Evolutionary conservation across 1,284 basidiomycete species (phyloP), one percentile per base, ranked within the genome.

Genomic region (Leccinum solheimii): DNA sequence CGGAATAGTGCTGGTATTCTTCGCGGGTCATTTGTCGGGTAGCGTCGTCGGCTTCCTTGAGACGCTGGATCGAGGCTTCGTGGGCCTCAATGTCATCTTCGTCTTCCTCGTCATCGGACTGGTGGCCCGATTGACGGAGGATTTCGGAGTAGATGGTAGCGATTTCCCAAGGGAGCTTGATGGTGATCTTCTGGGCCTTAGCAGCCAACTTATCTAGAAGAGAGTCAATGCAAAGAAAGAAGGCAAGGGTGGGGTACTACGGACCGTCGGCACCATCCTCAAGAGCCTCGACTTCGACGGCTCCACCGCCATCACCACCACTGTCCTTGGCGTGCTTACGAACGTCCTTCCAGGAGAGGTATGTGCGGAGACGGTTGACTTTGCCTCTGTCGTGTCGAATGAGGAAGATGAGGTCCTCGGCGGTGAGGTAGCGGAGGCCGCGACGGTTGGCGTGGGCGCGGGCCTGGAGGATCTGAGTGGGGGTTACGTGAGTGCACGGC

Each of bases 341-440:
- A 7, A 98, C 96, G 67, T 98, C 97, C 72, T 97, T 98, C 96
- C 97, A 99, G 0, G 92, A 93, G n/a, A 99, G 83, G 72, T 98
- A 98, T 10, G 94, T 97, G 27, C 94, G 79, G 19, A 98, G 80
- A 26, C 97, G 83, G 75, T 98, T 97, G 62, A 98, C 94, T 76
- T 98, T 97, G 21, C 91, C 93, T 64, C 94, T 82, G 76, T 98
- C 97, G 70, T 97, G 92, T 9, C 97, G 88, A 71, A 98, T 96
- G 67, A 98, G 86, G 69, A 98, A 98, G 68, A 99, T 95, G 61
- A 98, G 86, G 76, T 99, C 97, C 75, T 98, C 96, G 1, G 95
- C 89, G 0, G 92, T 88, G 38, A 98, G 83, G 69, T 90, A 94
- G 30, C 94, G 89, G 9, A 92, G 92, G 0, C 90, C 90, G 7